A percentile compares a stretch with the other conserved stretches of the same genome.
phyloP scores from a whole-genome alignment of 225 moss, liverwort and hornwort genomes.

The Physcomitrellopsis africana region DNA sequence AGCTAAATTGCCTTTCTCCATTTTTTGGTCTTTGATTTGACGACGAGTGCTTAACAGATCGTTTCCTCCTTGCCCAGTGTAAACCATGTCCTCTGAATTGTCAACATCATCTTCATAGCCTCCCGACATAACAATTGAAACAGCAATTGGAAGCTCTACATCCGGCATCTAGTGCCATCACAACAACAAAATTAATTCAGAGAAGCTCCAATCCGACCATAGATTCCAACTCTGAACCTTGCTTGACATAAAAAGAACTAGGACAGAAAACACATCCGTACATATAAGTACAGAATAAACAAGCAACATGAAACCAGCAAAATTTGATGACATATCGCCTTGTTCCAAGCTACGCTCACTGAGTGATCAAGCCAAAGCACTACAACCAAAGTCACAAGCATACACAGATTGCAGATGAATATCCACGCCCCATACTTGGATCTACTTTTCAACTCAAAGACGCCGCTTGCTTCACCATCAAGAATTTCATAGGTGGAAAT shows the following conservation, averaged over 20 bases:
- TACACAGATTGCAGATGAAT: neutral
- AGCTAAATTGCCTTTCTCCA: conserved; percentile 66
- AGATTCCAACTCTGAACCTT: too few species aligned
- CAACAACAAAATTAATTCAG: neutral
- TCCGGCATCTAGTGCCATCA: conserved; percentile 31
- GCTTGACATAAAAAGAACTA: neutral
- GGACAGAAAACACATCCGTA: neutral
- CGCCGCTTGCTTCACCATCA: neutral
- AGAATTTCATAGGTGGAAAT: neutral
- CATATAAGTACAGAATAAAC: too few species aligned
- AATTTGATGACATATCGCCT: too few species aligned
- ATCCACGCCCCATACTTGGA: neutral
- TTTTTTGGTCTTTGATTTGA: conserved; percentile 64
- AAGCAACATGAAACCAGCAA: neutral
- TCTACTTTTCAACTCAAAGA: neutral
- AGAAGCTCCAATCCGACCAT: neutral
- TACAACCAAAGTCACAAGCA: too few species aligned
- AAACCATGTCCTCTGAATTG: conserved; percentile 62
- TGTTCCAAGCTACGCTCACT: neutral
- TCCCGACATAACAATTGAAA: conserved; percentile 72
- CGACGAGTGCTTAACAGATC: conserved; percentile 60
- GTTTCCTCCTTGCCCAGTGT: conserved; percentile 74
- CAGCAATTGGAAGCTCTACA: conserved; percentile 49
- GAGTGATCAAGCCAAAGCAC: neutral
- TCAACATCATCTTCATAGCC: conserved; percentile 76